Conservation (phyloP, 1,284 basidiomycete genomes). For the Leccinum pseudoinsigne region DNA sequence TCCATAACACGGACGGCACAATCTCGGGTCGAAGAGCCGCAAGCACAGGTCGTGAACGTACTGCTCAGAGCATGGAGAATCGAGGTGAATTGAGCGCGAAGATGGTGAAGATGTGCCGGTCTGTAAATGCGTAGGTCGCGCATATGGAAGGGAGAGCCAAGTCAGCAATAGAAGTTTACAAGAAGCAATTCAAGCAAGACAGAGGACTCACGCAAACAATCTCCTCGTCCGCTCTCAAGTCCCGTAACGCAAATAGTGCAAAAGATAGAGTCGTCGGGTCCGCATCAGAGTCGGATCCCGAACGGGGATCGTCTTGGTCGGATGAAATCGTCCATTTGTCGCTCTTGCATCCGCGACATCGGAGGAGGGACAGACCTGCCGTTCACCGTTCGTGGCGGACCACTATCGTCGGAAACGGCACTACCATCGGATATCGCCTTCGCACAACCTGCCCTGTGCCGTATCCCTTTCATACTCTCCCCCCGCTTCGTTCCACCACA, state of each 20-base stretch:
- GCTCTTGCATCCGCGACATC: slow-evolving; percentile 11
- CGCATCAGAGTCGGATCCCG: slow-evolving; percentile 33
- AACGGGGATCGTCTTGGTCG: slow-evolving; percentile 32
- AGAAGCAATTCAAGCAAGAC: slow-evolving; percentile 7
- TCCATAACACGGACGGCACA: slow-evolving; percentile 72
- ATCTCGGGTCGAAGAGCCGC: slow-evolving; percentile 57
- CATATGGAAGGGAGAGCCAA: background rate
- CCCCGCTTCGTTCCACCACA: slow-evolving; percentile 39
- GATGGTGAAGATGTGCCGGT: slow-evolving; percentile 49
- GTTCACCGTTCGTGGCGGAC: slow-evolving; percentile 10
- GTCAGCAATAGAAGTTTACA: slow-evolving; percentile 5
- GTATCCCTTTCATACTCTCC: slow-evolving; percentile 17
- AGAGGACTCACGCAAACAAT: slow-evolving; percentile 59
- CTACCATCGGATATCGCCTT: slow-evolving; percentile 8
- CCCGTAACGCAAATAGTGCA: slow-evolving; percentile 80
- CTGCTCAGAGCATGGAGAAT: slow-evolving; percentile 74
- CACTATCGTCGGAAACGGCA: slow-evolving; percentile 1
- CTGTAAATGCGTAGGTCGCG: slow-evolving; percentile 31
- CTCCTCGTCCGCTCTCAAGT: slow-evolving; percentile 83
- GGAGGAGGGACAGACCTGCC: slow-evolving; percentile 13
- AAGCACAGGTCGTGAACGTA: slow-evolving; percentile 79
- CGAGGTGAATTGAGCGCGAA: slow-evolving; percentile 65
- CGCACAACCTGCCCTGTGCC: slow-evolving; percentile 22
- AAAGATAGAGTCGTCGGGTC: slow-evolving; percentile 62
- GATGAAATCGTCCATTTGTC: slow-evolving; percentile 18